Evolutionary conservation across 106 monocot genomes (phyloP), one percentile per base, ranked within the genome.

Genomic region (Dactylorhiza incarnata): DNA sequence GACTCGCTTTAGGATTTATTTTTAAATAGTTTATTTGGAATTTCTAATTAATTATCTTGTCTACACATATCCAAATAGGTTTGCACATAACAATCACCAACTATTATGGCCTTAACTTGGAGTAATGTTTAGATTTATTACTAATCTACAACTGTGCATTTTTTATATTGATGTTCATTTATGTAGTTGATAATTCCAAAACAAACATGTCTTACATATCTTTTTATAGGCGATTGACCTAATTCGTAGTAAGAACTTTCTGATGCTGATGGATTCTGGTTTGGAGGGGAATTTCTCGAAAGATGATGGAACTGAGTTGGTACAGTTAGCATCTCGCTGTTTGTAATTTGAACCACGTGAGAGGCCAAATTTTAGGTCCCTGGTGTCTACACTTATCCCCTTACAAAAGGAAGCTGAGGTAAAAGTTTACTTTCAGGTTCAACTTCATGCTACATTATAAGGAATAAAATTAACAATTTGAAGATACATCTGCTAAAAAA

Each of bases 241-340:
- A 29, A 91, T 99, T 83, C 89, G 89, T 53, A 85, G 80, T 15
- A 94, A 91, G 82, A 99, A 99, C 73, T 91, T 88, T 69, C 71
- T 77, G 12, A 87, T 84, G 84, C 72, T 99, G 81, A 86, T 94
- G 84, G 97, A 99, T 76, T 94, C 97, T 17, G 90, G 89, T 83
- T 82, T 99, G 73, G 97, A 94, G 73, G 97, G 97, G 5, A 94
- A 91, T 80, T 89, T 94, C 79, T 87, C 91, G 61, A 84, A 86
- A 79, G 82, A 85, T 66, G 97, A 99, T 84, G 97, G 97, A 45
- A 91, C 89, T 44, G 89, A 99, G 51, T 65, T 99, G 29, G 89
- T 99, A 37, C 73, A 86, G 49, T 78, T 99, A 71, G 94, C 97
- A 72, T 91, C 97, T 47, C 94, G 91, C 16, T 99, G 97, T 70